Evolutionary conservation across 305 asterid genomes (phyloP).

Genomic region (Petunia hybrid): DNA sequence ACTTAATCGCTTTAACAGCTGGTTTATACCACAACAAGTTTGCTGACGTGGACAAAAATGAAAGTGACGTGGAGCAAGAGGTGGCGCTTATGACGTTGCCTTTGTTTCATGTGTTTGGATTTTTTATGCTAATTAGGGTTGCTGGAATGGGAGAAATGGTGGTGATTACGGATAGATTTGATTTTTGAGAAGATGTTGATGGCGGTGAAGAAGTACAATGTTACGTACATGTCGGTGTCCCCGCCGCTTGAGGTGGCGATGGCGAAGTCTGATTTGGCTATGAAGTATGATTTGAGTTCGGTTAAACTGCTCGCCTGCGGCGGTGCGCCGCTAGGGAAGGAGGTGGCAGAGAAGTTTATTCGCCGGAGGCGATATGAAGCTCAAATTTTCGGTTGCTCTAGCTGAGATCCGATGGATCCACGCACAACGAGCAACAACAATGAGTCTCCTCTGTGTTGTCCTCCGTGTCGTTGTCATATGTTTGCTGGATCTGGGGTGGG

Average conservation of each 20-base stretch:
- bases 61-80: conserved; percentile 9
- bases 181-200: conserved; percentile 70
- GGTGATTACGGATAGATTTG: conserved; percentile 70
- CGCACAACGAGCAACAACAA: no score
- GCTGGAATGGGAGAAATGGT: conserved; percentile 66
- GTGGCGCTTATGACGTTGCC: conserved; percentile 73
- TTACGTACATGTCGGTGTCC: conserved; percentile 72
- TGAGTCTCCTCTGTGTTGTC: no score
- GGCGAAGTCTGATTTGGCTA: conserved; percentile 72
- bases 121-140: conserved; percentile 68
- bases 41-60: neutral
- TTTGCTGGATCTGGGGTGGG: no score
- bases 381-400: no score
- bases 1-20: conserved; percentile 56
- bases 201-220: conserved; percentile 72
- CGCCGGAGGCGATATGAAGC: no score
- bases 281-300: conserved; percentile 66
- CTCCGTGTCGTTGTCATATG: no score
- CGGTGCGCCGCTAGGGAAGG: conserved; percentile 92
- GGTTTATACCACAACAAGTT: conserved; percentile 45
- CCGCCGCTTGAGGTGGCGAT: conserved; percentile 85
- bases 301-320: conserved; percentile 67
- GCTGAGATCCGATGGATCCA: no score
- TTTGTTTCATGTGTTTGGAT: conserved; percentile 93
- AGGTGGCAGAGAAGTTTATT: conserved; percentile 59